A percentile compares a stretch with the other conserved stretches of the same genome.
These are phyloP conservation scores for Talaromyces proteolyticus DNA, from an alignment of 495 filamentous ascomycete species.

Conservation along the genomic window DNA sequence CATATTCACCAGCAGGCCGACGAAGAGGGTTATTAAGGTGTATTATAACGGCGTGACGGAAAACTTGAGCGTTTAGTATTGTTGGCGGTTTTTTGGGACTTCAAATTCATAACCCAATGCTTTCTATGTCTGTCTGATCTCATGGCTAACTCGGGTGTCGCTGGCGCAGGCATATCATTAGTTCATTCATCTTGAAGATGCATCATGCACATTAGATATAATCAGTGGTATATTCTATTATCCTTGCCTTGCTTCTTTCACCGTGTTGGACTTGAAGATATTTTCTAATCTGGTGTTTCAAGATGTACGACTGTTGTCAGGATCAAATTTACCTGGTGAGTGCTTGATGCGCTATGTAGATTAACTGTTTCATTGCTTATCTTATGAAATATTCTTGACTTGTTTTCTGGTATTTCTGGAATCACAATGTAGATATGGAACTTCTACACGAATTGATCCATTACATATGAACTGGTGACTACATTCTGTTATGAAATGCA, in stretches of 20 bases:
- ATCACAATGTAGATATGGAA: no score
- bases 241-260: neutral
- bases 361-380: no score
- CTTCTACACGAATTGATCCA: no score
- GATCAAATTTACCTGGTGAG: neutral
- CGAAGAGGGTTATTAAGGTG: conserved; percentile 52
- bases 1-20: conserved; percentile 83
- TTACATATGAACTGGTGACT: no score
- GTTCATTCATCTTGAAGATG: conserved; percentile 7
- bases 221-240: neutral
- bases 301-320: neutral
- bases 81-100: conserved; percentile 1
- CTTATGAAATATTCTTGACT: no score
- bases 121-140: conserved; percentile 12
- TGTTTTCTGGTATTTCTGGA: no score
- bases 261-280: neutral
- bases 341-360: no score
- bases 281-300: neutral
- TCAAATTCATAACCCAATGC: conserved; percentile 7
- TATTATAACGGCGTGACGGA: neutral
- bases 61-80: neutral
- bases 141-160: conserved; percentile 27
- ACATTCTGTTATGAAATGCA: no score
- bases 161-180: conserved; percentile 20
- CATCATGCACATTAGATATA: neutral